phyloP scores from a whole-genome alignment of 371 early-diverging fungal species.

The Mortierella sp. region DNA sequence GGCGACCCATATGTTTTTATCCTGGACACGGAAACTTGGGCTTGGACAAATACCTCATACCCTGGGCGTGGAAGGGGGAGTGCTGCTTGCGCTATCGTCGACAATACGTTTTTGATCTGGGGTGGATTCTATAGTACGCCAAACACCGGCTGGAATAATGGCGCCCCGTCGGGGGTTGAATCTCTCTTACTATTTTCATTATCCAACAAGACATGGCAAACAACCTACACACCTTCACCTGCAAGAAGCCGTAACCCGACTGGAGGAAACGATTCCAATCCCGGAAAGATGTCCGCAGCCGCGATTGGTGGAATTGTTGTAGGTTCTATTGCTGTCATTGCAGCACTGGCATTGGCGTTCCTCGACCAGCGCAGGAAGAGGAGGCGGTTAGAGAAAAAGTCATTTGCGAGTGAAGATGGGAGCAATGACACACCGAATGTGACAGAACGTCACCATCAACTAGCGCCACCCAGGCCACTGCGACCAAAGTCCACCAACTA shows the following conservation, averaged over 20 bases:
- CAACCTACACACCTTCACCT: constrained; percentile 40
- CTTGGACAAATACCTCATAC: constrained; percentile 24
- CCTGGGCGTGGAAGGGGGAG: constrained; percentile 33
- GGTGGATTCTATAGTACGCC: constrained; percentile 32
- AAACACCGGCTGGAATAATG: constrained; percentile 25
- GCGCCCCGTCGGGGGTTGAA: constrained; percentile 19
- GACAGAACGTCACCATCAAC: not conserved
- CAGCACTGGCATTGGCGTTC: not conserved
- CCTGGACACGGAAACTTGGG: constrained; percentile 41
- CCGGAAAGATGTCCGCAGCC: constrained; percentile 19
- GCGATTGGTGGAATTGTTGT: constrained; percentile 32
- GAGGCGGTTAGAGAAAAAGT: not conserved
- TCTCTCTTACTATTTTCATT: constrained; percentile 32
- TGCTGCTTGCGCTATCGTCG: constrained; percentile 38
- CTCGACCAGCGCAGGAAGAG: constrained; percentile 6
- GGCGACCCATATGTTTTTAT: constrained; percentile 36
- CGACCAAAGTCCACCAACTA: not conserved
- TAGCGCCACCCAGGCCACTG: not conserved
- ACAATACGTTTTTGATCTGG: constrained; percentile 41
- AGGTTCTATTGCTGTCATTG: constrained; percentile 12
- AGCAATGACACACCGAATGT: not conserved
- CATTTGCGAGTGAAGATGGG: not conserved
- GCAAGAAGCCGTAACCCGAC: not conserved
- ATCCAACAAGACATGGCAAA: constrained; percentile 17
- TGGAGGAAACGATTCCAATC: not conserved